Percentiles rank a stretch among this genome's conserved stretches.
These are phyloP conservation scores for Phytophthora foliorum DNA, from an alignment of 352 stramenopile species.

Conservation along the genomic window DNA sequence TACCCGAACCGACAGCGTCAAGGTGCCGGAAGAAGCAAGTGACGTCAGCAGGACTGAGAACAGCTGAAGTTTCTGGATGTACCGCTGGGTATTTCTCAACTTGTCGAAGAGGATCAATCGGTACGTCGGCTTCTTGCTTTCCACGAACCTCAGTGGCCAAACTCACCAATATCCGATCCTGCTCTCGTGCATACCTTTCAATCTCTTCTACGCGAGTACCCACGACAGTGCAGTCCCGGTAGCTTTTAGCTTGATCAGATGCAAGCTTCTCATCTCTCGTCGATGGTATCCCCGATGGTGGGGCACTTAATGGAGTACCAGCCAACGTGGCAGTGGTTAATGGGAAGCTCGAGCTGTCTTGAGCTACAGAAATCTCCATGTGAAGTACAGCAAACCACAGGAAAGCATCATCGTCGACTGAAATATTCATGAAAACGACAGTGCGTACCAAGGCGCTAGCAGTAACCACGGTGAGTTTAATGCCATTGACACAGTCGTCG, in stretches of 20 bases:
- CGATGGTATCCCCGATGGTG: slow-evolving; percentile 22
- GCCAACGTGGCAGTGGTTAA: slow-evolving; percentile 36
- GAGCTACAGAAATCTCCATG: slow-evolving; percentile 60
- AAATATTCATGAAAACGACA: slow-evolving; percentile 56
- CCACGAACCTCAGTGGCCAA: slow-evolving; percentile 22
- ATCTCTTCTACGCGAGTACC: slow-evolving; percentile 52
- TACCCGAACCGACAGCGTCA: slow-evolving; percentile 58
- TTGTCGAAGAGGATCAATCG: neutral
- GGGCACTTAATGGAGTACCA: slow-evolving; percentile 24
- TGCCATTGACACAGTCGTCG: slow-evolving; percentile 53
- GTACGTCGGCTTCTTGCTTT: slow-evolving; percentile 8
- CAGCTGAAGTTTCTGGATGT: neutral
- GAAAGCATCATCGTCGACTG: slow-evolving; percentile 56
- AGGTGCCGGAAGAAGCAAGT: slow-evolving; percentile 60
- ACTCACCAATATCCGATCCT: slow-evolving; percentile 22
- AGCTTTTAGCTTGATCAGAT: slow-evolving; percentile 36
- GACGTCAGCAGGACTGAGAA: slow-evolving; percentile 25
- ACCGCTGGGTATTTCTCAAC: neutral
- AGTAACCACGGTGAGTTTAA: slow-evolving; percentile 49
- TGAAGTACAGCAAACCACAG: slow-evolving; percentile 66
- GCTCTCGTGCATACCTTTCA: slow-evolving; percentile 42
- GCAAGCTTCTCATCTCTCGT: slow-evolving; percentile 44
- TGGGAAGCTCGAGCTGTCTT: slow-evolving; percentile 52
- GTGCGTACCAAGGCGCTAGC: slow-evolving; percentile 10
- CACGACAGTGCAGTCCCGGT: slow-evolving; percentile 46